These are phyloP conservation scores for Pythium folliculosum DNA, from an alignment of 352 stramenopile species.

Conservation along the genomic window DNA sequence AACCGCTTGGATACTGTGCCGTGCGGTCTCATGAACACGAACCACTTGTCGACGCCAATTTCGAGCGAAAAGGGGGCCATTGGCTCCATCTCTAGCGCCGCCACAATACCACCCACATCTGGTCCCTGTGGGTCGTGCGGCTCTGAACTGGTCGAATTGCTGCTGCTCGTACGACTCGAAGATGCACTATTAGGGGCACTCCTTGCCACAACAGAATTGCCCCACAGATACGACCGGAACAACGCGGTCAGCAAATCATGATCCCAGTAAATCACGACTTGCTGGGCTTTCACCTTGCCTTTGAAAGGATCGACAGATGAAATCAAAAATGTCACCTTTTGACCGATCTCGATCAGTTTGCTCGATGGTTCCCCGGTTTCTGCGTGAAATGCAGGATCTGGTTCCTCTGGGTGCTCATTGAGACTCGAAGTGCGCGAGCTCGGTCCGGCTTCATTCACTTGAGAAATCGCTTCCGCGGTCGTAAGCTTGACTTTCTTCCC, in stretches of 20 bases:
- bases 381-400: conserved; percentile 47
- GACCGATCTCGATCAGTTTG: conserved; percentile 61
- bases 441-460: conserved; percentile 36
- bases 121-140: background rate
- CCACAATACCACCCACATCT: background rate
- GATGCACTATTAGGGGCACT: conserved; percentile 34
- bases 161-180: conserved; percentile 37
- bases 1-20: conserved; percentile 40
- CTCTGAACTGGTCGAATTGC: conserved; percentile 13
- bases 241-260: conserved; percentile 64
- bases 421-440: conserved; percentile 24
- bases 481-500: conserved; percentile 37
- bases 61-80: conserved; percentile 38
- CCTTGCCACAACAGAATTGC: conserved; percentile 28
- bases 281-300: conserved; percentile 48
- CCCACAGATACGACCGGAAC: conserved; percentile 56
- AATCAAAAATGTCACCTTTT: conserved; percentile 55
- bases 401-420: conserved; percentile 29
- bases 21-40: conserved; percentile 58
- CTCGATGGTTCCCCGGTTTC: conserved; percentile 38
- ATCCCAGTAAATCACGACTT: conserved; percentile 70
- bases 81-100: background rate
- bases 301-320: conserved; percentile 57
- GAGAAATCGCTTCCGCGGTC: conserved; percentile 36
- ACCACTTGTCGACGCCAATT: conserved; percentile 53